These are phyloP conservation scores for Pyrenula aspistea DNA, from an alignment of 495 filamentous ascomycete species.

Conservation along the genomic window DNA sequence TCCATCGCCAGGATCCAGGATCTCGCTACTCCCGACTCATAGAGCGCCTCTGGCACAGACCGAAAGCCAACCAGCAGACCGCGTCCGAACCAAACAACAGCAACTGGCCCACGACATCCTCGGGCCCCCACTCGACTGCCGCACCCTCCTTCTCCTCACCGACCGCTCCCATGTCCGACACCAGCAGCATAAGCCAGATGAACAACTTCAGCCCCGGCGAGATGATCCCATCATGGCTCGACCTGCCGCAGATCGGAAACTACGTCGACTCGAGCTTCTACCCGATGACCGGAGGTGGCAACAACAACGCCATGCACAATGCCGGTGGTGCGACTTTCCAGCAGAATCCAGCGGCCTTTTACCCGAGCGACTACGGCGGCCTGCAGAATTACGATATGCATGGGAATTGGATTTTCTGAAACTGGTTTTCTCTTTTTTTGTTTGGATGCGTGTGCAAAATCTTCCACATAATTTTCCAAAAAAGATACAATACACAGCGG, in stretches of 20 bases:
- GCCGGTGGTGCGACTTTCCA: not conserved
- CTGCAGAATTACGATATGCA: not conserved
- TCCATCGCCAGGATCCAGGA: slow-evolving; percentile 40
- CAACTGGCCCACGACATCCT: not conserved
- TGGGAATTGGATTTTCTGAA: not conserved
- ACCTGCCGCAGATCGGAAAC: not conserved
- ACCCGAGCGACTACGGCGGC: not conserved
- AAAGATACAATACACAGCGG: too few relatives aligned
- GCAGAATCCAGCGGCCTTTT: not conserved
- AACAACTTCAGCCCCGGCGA: not conserved
- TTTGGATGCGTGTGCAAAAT: too few relatives aligned
- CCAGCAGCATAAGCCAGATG: not conserved
- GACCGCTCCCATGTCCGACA: not conserved
- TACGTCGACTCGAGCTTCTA: not conserved
- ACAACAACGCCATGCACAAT: not conserved
- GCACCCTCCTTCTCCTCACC: not conserved
- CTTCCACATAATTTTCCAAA: too few relatives aligned
- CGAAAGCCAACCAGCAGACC: not conserved
- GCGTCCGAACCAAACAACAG: not conserved
- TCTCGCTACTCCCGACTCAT: slow-evolving; percentile 42
- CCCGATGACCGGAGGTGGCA: not conserved
- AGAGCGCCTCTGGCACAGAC: slow-evolving; percentile 33
- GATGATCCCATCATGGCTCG: not conserved
- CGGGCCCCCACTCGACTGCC: not conserved
- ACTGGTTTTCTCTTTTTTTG: too few relatives aligned